phyloP scores from a whole-genome alignment of 2,329 filamentous ascomycete species.

The Sclerotinia minor region DNA sequence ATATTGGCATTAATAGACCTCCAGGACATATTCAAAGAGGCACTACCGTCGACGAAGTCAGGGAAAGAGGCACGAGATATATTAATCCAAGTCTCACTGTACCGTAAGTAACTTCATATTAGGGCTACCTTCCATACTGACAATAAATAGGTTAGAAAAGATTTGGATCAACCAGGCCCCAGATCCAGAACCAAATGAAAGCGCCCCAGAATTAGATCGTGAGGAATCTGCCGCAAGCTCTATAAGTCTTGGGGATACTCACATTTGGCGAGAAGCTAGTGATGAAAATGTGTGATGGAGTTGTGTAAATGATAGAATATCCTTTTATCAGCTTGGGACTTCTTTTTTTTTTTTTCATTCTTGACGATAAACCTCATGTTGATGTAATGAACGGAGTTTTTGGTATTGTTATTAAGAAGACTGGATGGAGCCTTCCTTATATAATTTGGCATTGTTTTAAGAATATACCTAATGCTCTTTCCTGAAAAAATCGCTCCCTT shows the following conservation, averaged over 20 bases:
- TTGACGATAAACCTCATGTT: neutral
- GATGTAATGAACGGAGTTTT: constrained; percentile 24
- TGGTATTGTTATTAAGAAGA: neutral
- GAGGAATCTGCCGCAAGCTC: constrained; percentile 47
- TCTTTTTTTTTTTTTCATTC: constrained; percentile 15
- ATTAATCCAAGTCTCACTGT: constrained; percentile 73
- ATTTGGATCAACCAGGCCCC: constrained; percentile 59
- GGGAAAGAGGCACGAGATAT: constrained; percentile 69
- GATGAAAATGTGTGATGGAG: constrained; percentile 40
- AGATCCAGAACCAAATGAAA: constrained; percentile 30
- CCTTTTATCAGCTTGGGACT: neutral
- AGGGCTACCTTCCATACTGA: constrained; percentile 24
- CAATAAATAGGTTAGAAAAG: constrained; percentile 57
- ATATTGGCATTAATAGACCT: constrained; percentile 37
- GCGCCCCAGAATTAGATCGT: constrained; percentile 27
- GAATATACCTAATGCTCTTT: constrained; percentile 23
- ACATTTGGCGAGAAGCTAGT: constrained; percentile 50
- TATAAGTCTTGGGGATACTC: constrained; percentile 52
- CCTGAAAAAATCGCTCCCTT: neutral
- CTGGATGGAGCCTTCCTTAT: constrained; percentile 28
- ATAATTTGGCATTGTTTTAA: constrained; percentile 4
- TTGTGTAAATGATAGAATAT: constrained; percentile 2
- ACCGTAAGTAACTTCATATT: constrained; percentile 53
- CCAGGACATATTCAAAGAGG: constrained; percentile 35
- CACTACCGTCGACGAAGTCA: constrained; percentile 70